A percentile compares a stretch with the other conserved stretches of the same genome.
Conservation (phyloP, 768 basidiomycete genomes). For the Boletus fagicola region DNA sequence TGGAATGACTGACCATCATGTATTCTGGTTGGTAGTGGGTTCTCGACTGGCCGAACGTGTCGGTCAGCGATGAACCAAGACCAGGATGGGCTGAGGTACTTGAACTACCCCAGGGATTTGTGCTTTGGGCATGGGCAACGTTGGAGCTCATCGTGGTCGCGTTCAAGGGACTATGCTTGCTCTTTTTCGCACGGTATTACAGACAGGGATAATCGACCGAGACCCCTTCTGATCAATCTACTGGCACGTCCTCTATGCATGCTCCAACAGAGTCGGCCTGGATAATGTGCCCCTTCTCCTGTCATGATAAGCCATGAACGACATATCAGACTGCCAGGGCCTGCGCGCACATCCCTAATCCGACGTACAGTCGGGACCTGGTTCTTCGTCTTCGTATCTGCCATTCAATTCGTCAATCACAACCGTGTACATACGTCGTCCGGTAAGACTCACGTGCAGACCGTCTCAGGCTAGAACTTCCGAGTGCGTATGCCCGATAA, state of each 20-base stretch:
- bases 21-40: constrained; percentile 81
- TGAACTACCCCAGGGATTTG: constrained; percentile 52
- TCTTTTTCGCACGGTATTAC: constrained; percentile 8
- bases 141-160: constrained; percentile 22
- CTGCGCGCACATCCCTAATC: not conserved
- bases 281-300: not conserved
- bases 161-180: not conserved
- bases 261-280: not conserved
- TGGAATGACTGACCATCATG: constrained; percentile 57
- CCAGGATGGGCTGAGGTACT: constrained; percentile 41
- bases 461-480: not conserved
- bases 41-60: constrained; percentile 67
- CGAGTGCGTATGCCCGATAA: not conserved
- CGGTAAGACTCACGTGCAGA: not conserved
- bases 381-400: not conserved
- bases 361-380: not conserved
- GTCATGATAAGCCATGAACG: not conserved
- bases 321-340: not conserved
- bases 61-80: constrained; percentile 55
- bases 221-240: too few species aligned
- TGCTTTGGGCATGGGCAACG: constrained; percentile 41
- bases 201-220: not conserved
- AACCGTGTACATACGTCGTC: too few species aligned
- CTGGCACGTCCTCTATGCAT: not conserved
- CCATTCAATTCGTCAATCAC: not conserved